phyloP scores from a whole-genome alignment of 306 rosid species.

The Glycine soja region DNA sequence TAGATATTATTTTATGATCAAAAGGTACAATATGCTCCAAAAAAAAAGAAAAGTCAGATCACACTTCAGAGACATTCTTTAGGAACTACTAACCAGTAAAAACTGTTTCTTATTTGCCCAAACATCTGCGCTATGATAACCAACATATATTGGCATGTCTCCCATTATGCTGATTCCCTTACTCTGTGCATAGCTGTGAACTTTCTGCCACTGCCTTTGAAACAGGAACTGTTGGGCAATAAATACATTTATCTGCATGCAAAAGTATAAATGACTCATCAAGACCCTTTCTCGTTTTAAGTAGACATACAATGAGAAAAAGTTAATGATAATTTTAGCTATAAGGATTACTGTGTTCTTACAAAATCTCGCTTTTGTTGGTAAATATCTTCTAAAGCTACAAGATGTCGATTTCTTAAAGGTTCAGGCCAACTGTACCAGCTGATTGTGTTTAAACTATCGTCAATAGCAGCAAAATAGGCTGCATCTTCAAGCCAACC shows the following conservation, averaged over 20 bases:
- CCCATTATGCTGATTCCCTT: slow-evolving; percentile 92
- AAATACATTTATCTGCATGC: slow-evolving; percentile 78
- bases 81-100: slow-evolving; percentile 67
- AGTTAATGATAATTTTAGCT: slow-evolving; percentile 43
- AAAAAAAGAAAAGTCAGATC: slow-evolving; percentile 25
- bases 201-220: slow-evolving; percentile 96
- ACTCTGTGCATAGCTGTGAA: slow-evolving; percentile 72
- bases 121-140: slow-evolving; percentile 99
- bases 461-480: slow-evolving; percentile 93
- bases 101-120: slow-evolving; percentile 96
- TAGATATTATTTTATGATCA: slow-evolving; percentile 33
- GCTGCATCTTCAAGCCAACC: slow-evolving; percentile 99
- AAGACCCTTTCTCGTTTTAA: slow-evolving; percentile 44
- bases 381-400: slow-evolving; percentile 77
- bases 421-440: slow-evolving; percentile 98
- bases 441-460: slow-evolving; percentile 66
- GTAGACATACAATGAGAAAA: slow-evolving; percentile 28
- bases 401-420: slow-evolving; percentile 84
- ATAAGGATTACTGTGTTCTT: slow-evolving; percentile 56
- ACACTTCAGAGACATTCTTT: slow-evolving; percentile 42
- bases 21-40: slow-evolving; percentile 24
- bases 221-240: slow-evolving; percentile 91
- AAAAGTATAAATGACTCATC: slow-evolving; percentile 47
- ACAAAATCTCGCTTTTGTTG: slow-evolving; percentile 77
- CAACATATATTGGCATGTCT: slow-evolving; percentile 99